Conservation (phyloP, 2,329 filamentous ascomycete species). For the Clarireedia paspali region DNA sequence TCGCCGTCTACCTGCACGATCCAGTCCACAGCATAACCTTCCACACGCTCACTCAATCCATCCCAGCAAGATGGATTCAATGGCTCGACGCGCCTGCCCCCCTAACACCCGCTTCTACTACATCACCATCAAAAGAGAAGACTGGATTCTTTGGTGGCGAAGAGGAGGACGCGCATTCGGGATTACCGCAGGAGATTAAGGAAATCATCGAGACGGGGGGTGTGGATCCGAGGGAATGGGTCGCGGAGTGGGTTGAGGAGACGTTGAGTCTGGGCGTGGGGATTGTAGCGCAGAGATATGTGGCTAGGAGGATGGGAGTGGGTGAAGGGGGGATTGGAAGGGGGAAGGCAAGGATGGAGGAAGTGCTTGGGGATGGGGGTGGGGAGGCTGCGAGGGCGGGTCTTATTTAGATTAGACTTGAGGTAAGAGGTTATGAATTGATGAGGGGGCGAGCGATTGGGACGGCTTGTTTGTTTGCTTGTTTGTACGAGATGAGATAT, state of each 20-base stretch:
- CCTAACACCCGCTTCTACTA: constrained; percentile 39
- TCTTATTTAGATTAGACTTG: constrained; percentile 28
- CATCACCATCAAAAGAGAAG: constrained; percentile 23
- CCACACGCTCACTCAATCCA: constrained; percentile 69
- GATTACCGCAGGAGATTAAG: constrained; percentile 75
- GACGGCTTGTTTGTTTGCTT: too few relatives aligned
- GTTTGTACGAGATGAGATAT: background rate
- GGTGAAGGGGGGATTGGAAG: constrained; percentile 65
- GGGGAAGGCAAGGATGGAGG: constrained; percentile 53
- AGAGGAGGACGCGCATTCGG: constrained; percentile 32
- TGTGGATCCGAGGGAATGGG: constrained; percentile 94
- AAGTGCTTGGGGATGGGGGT: constrained; percentile 47
- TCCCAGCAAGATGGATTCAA: constrained; percentile 78
- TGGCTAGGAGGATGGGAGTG: constrained; percentile 91
- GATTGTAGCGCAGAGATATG: constrained; percentile 87
- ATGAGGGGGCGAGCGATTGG: background rate
- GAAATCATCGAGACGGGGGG: constrained; percentile 70
- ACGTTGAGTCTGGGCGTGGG: constrained; percentile 69
- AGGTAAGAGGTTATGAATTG: background rate
- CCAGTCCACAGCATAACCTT: constrained; percentile 89
- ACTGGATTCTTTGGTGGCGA: constrained; percentile 33
- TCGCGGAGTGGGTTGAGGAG: constrained; percentile 96
- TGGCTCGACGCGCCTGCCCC: constrained; percentile 79
- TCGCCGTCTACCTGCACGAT: constrained; percentile 76
- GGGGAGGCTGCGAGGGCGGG: constrained; percentile 55